Percentiles rank a stretch among this genome's conserved stretches.
phyloP scores from a whole-genome alignment of 208 protist species.

The Borovskyia barvae region DNA sequence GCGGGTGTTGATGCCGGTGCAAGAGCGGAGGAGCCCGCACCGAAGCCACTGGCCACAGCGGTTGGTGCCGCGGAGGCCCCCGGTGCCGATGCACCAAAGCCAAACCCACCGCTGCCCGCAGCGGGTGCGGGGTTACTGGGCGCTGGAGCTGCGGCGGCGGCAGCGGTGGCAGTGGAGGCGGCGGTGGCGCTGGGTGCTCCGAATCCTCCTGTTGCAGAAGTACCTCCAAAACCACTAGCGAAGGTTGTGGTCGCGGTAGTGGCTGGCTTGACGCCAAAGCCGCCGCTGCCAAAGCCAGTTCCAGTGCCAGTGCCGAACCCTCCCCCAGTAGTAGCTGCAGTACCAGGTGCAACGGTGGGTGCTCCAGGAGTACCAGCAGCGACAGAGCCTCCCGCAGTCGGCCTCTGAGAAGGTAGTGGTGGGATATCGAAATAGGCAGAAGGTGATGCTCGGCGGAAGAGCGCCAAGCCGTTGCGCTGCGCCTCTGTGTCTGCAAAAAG shows the following conservation, averaged over 20 bases:
- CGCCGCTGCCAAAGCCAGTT: neutral
- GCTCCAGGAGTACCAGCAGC: neutral
- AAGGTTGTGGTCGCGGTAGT: slow-evolving; percentile 30
- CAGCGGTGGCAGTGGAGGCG: slow-evolving; percentile 7
- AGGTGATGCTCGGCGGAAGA: slow-evolving; percentile 15
- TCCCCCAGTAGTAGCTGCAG: neutral
- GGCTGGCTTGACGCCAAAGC: slow-evolving; percentile 6
- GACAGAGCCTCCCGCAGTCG: no score
- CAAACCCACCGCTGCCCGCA: slow-evolving; percentile 5
- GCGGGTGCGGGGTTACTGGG: neutral
- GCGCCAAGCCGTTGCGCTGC: slow-evolving; percentile 25
- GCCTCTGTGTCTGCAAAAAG: slow-evolving; percentile 44
- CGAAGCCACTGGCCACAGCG: slow-evolving; percentile 6
- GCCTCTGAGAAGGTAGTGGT: slow-evolving; percentile 18
- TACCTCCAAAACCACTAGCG: no score
- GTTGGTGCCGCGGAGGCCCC: slow-evolving; percentile 1
- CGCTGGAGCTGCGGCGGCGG: neutral
- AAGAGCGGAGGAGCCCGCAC: neutral
- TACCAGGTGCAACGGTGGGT: neutral
- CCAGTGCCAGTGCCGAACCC: neutral
- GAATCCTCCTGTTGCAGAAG: slow-evolving; percentile 19
- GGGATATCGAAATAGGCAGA: slow-evolving; percentile 33
- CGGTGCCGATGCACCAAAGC: slow-evolving; percentile 1
- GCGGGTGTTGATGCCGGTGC: slow-evolving; percentile 14
- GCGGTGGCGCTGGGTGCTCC: slow-evolving; percentile 13